Percentiles rank a stretch among this genome's conserved stretches.
phyloP scores from a whole-genome alignment of 768 basidiomycete species.

The Serendipita indica region DNA sequence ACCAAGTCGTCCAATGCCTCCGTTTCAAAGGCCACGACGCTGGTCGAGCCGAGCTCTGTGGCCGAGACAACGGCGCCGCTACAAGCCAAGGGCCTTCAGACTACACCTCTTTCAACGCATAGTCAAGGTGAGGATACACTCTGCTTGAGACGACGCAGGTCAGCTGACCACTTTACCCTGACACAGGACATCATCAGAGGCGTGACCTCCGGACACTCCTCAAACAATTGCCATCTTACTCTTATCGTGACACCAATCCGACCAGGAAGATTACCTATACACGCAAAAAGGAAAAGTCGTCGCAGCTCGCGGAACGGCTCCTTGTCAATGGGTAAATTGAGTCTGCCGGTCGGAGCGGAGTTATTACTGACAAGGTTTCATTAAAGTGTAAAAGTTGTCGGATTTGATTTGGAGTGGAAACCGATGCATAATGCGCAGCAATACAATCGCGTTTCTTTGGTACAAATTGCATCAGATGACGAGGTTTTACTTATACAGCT shows the following conservation, averaged over 20 bases:
- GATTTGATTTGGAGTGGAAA: constrained; percentile 7
- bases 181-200: background rate
- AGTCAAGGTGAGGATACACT: no score
- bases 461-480: background rate
- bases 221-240: background rate
- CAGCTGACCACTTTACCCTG: no score
- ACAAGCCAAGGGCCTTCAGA: no score
- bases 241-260: background rate
- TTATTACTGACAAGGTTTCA: background rate
- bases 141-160: no score
- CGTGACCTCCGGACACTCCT: background rate
- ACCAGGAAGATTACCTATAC: background rate
- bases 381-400: background rate
- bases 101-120: no score
- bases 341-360: background rate
- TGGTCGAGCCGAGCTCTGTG: no score
- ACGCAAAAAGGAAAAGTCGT: background rate
- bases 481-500: background rate
- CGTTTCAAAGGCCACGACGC: no score
- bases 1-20: no score
- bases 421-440: background rate
- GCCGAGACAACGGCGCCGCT: no score
- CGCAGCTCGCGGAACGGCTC: background rate
- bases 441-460: constrained; percentile 1
- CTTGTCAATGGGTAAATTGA: background rate